These are phyloP conservation scores for Fusarium siculi DNA, from an alignment of 2,329 filamentous ascomycete species.

Conservation along the genomic window DNA sequence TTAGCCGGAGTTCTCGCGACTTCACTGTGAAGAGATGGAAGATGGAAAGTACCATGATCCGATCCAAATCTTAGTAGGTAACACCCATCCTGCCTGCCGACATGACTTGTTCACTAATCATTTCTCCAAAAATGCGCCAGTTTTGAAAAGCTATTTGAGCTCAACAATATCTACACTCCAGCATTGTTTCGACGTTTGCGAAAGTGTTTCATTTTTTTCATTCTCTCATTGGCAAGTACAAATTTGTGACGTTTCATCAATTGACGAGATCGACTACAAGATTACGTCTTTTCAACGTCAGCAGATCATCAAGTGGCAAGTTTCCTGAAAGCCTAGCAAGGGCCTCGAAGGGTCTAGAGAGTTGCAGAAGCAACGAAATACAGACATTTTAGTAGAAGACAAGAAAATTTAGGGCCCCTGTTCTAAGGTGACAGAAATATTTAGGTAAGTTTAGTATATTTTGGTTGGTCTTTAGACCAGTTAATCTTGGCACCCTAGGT, in stretches of 20 bases:
- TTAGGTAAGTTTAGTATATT: neutral
- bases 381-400: neutral
- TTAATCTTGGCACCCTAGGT: neutral
- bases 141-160: neutral
- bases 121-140: neutral
- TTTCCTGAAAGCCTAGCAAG: neutral
- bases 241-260: neutral
- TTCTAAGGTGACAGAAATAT: neutral
- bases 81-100: neutral
- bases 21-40: no score
- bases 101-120: conserved; percentile 32
- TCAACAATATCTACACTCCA: neutral
- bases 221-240: conserved; percentile 1
- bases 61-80: no score
- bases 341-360: conserved; percentile 12
- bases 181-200: no score
- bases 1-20: conserved; percentile 20
- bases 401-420: neutral
- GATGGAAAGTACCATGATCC: neutral
- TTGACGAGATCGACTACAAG: neutral
- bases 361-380: neutral
- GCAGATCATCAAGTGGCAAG: conserved; percentile 8
- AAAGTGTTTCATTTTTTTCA: neutral
- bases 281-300: conserved; percentile 36
- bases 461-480: neutral